A percentile compares a stretch with the other conserved stretches of the same genome.
Evolutionary conservation across 2,329 filamentous ascomycete species (phyloP).

Genomic region (Neurospora sp.): DNA sequence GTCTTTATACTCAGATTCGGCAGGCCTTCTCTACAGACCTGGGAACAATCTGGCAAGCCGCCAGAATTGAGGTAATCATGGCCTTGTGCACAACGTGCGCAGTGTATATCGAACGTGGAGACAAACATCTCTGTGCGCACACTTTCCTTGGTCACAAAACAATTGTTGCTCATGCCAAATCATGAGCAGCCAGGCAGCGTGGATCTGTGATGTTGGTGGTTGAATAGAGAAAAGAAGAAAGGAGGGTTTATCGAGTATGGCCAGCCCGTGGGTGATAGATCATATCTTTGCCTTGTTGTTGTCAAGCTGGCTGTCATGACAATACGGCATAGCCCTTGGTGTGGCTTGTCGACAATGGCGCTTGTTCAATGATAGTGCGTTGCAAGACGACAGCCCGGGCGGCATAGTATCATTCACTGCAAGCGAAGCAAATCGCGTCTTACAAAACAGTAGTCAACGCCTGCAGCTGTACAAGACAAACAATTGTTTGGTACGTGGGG

Average conservation of each 20-base stretch:
- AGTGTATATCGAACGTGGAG: background rate
- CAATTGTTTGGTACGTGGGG: background rate
- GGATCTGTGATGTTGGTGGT: background rate
- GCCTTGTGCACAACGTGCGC: background rate
- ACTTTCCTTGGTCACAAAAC: background rate
- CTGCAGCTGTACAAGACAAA: background rate
- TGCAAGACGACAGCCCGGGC: background rate
- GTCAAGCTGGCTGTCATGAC: background rate
- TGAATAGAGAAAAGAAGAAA: background rate
- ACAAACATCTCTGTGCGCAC: background rate
- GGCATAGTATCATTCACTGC: background rate
- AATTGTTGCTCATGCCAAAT: background rate
- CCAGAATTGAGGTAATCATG: background rate
- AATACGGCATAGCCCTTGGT: background rate
- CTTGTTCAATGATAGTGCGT: background rate
- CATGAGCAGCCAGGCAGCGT: background rate
- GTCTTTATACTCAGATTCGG: background rate
- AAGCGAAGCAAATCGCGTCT: background rate
- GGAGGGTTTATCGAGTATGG: background rate
- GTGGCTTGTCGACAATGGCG: background rate
- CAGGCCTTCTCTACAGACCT: background rate
- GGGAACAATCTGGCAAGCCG: background rate
- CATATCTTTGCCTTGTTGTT: background rate
- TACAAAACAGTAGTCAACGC: background rate
- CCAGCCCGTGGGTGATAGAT: background rate